Evolutionary conservation across 2,329 filamentous ascomycete genomes (phyloP).

Genomic region (Colletotrichum echinochloae): DNA sequence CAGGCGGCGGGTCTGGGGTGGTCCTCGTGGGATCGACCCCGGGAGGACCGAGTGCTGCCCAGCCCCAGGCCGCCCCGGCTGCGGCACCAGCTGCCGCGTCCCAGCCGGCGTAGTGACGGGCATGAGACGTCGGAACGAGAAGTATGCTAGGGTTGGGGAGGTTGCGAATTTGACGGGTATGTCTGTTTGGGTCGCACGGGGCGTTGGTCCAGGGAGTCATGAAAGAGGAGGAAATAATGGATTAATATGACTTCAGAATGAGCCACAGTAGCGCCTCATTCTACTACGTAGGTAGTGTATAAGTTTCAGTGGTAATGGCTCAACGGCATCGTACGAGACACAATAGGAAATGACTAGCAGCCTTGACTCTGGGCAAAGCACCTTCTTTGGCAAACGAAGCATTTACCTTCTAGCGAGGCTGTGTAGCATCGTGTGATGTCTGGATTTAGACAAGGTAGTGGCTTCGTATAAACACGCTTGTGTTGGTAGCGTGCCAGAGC

Average conservation of each 20-base stretch:
- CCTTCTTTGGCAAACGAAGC: neutral
- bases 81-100: constrained; percentile 6
- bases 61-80: constrained; percentile 5
- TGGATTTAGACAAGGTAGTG: neutral
- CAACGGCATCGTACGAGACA: neutral
- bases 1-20: constrained; percentile 18
- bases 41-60: constrained; percentile 13
- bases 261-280: neutral
- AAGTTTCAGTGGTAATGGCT: neutral
- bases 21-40: constrained; percentile 25
- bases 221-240: neutral
- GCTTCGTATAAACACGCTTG: neutral
- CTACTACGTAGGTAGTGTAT: neutral
- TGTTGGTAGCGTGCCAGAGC: neutral
- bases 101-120: neutral
- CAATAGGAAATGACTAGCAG: neutral
- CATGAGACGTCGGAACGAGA: neutral
- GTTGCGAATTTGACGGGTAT: neutral
- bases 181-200: neutral
- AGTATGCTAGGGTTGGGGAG: neutral
- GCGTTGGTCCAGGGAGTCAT: neutral
- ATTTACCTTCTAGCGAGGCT: neutral
- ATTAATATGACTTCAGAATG: neutral
- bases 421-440: neutral
- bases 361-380: neutral